Percentiles rank a stretch among this genome's conserved stretches.
Evolutionary conservation across 352 stramenopile species (phyloP).

Genomic region (Globisporangium emineosum): DNA sequence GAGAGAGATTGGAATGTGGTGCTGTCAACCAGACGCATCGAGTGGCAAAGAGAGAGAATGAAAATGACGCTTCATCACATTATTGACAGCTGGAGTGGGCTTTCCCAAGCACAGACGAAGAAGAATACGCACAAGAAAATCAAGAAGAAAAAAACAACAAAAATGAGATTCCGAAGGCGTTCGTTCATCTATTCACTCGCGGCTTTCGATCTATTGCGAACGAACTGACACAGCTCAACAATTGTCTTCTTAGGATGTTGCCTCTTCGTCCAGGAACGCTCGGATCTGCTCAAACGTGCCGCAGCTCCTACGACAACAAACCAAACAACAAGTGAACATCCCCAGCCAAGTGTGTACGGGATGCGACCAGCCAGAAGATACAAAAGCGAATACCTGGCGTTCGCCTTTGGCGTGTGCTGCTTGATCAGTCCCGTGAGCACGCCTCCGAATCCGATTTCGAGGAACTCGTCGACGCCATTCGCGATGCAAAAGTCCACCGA

Average conservation of each 20-base stretch:
- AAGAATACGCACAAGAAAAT: conserved; percentile 4
- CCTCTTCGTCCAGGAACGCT: conserved; percentile 21
- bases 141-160: conserved; percentile 7
- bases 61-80: conserved; percentile 4
- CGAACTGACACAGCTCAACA: neutral
- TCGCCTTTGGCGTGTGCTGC: conserved; percentile 47
- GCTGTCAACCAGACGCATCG: neutral
- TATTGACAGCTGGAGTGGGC: neutral
- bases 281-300: conserved; percentile 58
- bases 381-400: conserved; percentile 19
- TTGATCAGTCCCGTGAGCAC: conserved; percentile 76
- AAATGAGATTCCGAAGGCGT: neutral
- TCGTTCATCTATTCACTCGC: neutral
- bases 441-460: conserved; percentile 69
- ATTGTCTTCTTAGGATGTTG: neutral
- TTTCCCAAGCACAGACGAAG: neutral
- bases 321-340: conserved; percentile 12
- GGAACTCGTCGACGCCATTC: conserved; percentile 42
- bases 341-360: too few relatives aligned
- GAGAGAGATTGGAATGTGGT: neutral
- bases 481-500: conserved; percentile 74
- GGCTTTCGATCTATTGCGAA: neutral
- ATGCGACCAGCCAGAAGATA: neutral
- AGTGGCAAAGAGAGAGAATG: neutral
- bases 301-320: conserved; percentile 34